Evolutionary conservation across 1,284 basidiomycete species (phyloP).

Genomic region (Gomphus bonarii): DNA sequence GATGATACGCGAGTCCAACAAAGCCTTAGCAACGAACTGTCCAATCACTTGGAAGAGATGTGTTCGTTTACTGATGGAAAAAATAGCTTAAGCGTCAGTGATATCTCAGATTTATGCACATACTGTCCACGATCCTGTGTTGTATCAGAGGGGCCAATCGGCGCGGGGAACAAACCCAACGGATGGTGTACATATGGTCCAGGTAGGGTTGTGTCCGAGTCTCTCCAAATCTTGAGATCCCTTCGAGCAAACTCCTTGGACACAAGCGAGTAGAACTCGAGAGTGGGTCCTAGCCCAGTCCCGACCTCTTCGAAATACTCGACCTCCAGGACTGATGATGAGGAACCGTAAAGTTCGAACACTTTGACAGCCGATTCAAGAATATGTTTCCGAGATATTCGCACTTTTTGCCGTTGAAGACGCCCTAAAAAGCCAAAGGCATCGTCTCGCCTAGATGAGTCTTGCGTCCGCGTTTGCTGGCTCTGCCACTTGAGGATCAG

Average conservation of each 20-base stretch:
- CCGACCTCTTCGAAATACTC: slow-evolving; percentile 99
- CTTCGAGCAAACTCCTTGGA: slow-evolving; percentile 88
- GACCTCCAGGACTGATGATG: slow-evolving; percentile 88
- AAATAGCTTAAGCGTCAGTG: slow-evolving; percentile 5
- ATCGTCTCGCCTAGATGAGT: slow-evolving; percentile 75
- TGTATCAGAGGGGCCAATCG: slow-evolving; percentile 57
- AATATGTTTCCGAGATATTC: slow-evolving; percentile 90
- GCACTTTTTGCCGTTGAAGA: slow-evolving; percentile 91
- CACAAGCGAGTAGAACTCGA: slow-evolving; percentile 94
- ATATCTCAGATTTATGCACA: slow-evolving; percentile 22
- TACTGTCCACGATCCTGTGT: slow-evolving; percentile 62
- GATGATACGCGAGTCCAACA: slow-evolving; percentile 96
- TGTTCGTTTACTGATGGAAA: slow-evolving; percentile 52
- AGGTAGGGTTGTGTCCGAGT: slow-evolving; percentile 57
- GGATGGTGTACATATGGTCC: slow-evolving; percentile 74
- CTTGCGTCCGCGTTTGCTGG: slow-evolving; percentile 64
- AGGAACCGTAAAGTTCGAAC: slow-evolving; percentile 93
- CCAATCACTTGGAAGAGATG: slow-evolving; percentile 87
- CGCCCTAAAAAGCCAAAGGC: slow-evolving; percentile 87
- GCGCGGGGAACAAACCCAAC: slow-evolving; percentile 82
- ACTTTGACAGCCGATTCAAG: slow-evolving; percentile 97
- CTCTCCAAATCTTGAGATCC: slow-evolving; percentile 85
- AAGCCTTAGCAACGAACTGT: slow-evolving; percentile 95
- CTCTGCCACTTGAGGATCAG: slow-evolving; percentile 88
- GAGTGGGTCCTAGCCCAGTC: slow-evolving; percentile 94